Percentiles rank a stretch among this genome's conserved stretches.
Conservation (phyloP, 2,329 filamentous ascomycete species). For the Aureobasidium sp. region DNA sequence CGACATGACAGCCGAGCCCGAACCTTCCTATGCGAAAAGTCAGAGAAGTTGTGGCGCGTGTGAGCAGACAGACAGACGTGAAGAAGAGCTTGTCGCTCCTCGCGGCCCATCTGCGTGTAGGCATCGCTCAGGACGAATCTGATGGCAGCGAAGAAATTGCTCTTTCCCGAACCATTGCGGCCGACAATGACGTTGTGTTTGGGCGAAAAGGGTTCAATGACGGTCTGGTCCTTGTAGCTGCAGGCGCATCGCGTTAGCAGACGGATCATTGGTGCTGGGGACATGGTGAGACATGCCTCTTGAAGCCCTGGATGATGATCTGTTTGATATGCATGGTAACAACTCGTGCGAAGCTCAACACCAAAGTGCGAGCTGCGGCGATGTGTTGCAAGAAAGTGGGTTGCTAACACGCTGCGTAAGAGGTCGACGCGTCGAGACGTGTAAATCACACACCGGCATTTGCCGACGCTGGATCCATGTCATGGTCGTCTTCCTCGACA, state of each 20-base stretch:
- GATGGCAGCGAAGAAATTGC: conserved; percentile 98
- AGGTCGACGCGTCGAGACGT: conserved; percentile 7
- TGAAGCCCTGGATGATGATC: conserved; percentile 99
- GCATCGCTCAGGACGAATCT: conserved; percentile 97
- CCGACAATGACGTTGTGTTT: conserved; percentile 98
- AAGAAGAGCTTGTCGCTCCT: conserved; percentile 91
- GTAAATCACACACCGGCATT: not conserved
- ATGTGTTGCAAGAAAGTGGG: conserved; percentile 1
- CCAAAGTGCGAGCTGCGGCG: not conserved
- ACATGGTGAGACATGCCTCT: conserved; percentile 61
- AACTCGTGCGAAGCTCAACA: not conserved
- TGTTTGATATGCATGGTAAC: conserved; percentile 91
- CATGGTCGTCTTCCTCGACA: not conserved
- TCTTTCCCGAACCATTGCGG: conserved; percentile 98
- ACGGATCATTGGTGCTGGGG: not conserved
- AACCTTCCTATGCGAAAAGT: conserved; percentile 61
- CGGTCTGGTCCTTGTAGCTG: conserved; percentile 98
- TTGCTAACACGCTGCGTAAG: not conserved
- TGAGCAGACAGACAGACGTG: conserved; percentile 49
- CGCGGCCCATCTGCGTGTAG: conserved; percentile 90
- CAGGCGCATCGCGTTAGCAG: conserved; percentile 10
- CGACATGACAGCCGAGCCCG: conserved; percentile 95
- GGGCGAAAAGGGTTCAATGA: conserved; percentile 95
- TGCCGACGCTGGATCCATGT: not conserved
- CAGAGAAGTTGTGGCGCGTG: not conserved